phyloP scores from a whole-genome alignment of 129 eudicot species.

The Centaurea solstitialis region DNA sequence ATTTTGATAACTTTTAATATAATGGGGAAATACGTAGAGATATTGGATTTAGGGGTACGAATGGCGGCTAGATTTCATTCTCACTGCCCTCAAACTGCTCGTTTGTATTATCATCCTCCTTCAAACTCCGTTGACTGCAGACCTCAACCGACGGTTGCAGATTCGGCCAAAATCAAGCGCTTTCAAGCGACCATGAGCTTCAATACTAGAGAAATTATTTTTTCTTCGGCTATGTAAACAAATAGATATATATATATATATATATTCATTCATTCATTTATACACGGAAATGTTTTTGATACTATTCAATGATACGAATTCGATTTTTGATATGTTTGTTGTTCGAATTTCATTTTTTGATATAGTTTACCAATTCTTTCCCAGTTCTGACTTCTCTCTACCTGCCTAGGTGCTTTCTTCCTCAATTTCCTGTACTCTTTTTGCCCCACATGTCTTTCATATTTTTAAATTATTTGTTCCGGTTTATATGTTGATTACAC shows the following conservation, averaged over 20 bases:
- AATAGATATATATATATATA: too few relatives aligned
- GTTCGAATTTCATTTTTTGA: too few relatives aligned
- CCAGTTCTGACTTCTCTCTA: too few relatives aligned
- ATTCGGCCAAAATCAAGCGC: background rate
- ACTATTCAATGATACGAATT: too few relatives aligned
- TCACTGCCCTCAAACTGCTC: slow-evolving; percentile 79
- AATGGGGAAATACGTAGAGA: slow-evolving; percentile 65
- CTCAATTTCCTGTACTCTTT: too few relatives aligned
- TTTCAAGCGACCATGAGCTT: background rate
- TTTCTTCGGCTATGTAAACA: background rate
- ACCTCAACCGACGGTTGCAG: background rate
- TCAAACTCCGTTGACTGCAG: background rate
- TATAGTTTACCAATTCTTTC: too few relatives aligned
- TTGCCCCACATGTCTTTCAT: too few relatives aligned
- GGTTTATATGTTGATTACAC: too few relatives aligned
- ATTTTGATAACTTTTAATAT: background rate
- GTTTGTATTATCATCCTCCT: slow-evolving; percentile 79
- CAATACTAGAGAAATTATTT: background rate
- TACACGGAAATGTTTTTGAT: background rate
- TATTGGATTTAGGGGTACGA: slow-evolving; percentile 55
- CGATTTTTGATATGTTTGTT: background rate
- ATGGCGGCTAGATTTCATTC: slow-evolving; percentile 69
- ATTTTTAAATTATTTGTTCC: too few relatives aligned
- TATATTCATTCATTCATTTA: background rate
- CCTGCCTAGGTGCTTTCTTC: too few relatives aligned